Conservation (phyloP, 2,329 filamentous ascomycete species). For the Aspergillus ruber region DNA sequence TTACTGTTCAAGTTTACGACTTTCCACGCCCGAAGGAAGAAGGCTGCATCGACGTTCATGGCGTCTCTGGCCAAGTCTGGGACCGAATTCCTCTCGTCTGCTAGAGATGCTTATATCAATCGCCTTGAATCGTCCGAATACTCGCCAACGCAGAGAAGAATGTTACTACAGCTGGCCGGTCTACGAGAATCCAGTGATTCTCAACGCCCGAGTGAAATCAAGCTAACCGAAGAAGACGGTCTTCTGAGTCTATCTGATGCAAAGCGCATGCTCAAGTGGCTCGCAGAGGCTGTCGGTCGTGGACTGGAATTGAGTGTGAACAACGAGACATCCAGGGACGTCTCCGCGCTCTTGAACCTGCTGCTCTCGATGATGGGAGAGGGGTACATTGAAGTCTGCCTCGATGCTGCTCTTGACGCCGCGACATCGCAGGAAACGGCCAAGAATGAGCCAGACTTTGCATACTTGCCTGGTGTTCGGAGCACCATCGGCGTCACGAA, state of each 20-base stretch:
- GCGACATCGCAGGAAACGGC: slow-evolving; percentile 69
- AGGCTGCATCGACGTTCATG: slow-evolving; percentile 85
- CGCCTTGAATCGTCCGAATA: slow-evolving; percentile 83
- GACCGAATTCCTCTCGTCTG: slow-evolving; percentile 78
- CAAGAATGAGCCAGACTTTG: slow-evolving; percentile 81
- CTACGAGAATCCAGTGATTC: slow-evolving; percentile 63
- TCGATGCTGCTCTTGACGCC: slow-evolving; percentile 66
- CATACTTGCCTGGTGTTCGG: slow-evolving; percentile 71
- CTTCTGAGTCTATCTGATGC: slow-evolving; percentile 73
- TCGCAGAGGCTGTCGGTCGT: slow-evolving; percentile 88
- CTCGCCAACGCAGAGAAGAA: slow-evolving; percentile 78
- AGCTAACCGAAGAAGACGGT: slow-evolving; percentile 86
- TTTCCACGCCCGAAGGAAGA: slow-evolving; percentile 76
- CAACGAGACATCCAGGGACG: slow-evolving; percentile 88
- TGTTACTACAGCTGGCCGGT: slow-evolving; percentile 84
- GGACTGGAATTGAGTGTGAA: slow-evolving; percentile 84
- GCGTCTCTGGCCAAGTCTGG: slow-evolving; percentile 84
- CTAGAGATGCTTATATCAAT: slow-evolving; percentile 85
- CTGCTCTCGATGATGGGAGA: slow-evolving; percentile 83
- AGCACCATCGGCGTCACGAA: slow-evolving; percentile 83
- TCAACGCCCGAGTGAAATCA: slow-evolving; percentile 71
- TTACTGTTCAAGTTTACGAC: slow-evolving; percentile 93
- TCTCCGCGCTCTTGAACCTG: slow-evolving; percentile 74
- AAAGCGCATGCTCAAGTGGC: slow-evolving; percentile 97
- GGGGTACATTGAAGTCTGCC: slow-evolving; percentile 62